Conservation (phyloP, 192 early-diverging fungal genomes). For the Backusella circina region DNA sequence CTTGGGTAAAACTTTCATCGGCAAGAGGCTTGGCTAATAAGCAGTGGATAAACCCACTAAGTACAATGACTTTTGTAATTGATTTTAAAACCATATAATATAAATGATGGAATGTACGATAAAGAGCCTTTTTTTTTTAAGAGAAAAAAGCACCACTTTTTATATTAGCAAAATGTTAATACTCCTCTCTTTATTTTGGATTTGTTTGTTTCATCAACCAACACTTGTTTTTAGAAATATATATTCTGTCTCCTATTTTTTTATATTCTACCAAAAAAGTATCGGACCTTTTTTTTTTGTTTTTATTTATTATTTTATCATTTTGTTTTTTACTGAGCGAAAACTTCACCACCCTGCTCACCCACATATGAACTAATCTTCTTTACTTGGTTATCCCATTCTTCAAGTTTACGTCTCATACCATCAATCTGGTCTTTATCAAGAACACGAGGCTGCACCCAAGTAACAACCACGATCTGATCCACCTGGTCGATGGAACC, state of each 20-base stretch:
- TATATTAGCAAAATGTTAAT: not conserved
- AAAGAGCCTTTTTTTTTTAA: no score
- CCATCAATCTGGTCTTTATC: slow-evolving; percentile 85
- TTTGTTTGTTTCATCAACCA: not conserved
- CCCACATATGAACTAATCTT: slow-evolving; percentile 69
- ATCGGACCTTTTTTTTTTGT: not conserved
- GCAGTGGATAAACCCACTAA: not conserved
- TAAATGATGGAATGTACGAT: not conserved
- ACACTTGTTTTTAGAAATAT: not conserved
- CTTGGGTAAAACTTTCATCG: not conserved
- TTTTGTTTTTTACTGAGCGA: slow-evolving; percentile 38
- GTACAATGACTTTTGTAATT: not conserved
- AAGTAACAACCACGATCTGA: slow-evolving; percentile 80
- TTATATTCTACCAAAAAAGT: not conserved
- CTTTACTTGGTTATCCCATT: slow-evolving; percentile 86
- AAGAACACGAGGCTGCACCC: slow-evolving; percentile 98
- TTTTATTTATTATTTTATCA: not conserved
- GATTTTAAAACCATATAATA: not conserved
- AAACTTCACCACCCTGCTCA: slow-evolving; percentile 65
- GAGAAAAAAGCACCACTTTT: not conserved
- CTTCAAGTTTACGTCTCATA: slow-evolving; percentile 75
- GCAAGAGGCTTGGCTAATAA: not conserved
- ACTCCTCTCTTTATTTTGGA: not conserved
- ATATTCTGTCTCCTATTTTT: not conserved
- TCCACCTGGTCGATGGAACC: slow-evolving; percentile 97